Evolutionary conservation across 331 rosid genomes (phyloP).

Genomic region (Ulmus americana): DNA sequence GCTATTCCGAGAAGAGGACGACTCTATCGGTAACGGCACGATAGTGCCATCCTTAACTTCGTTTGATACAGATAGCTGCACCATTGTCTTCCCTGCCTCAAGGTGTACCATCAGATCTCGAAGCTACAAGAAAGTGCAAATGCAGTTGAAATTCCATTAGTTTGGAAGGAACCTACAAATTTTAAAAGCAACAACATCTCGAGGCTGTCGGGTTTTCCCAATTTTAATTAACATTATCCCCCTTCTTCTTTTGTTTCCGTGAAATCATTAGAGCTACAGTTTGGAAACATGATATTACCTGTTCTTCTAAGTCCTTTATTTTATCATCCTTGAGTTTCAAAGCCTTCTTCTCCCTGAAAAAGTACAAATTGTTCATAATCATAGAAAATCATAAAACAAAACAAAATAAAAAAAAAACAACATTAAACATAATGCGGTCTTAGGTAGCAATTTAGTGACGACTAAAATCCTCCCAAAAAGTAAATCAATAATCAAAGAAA

Average conservation of each 20-base stretch:
- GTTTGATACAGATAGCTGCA: conserved; percentile 31
- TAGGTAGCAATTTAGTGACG: too few relatives aligned
- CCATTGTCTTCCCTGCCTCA: conserved; percentile 42
- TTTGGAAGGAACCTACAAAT: conserved; percentile 3
- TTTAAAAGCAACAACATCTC: neutral
- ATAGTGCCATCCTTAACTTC: conserved; percentile 29
- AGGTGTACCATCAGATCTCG: conserved; percentile 60
- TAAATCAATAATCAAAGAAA: too few relatives aligned
- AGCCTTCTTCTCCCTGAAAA: conserved; percentile 47
- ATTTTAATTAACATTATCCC: neutral
- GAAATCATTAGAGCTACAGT: neutral
- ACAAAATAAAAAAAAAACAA: too few relatives aligned
- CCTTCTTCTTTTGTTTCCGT: neutral
- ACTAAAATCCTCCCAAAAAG: too few relatives aligned
- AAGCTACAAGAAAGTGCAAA: conserved; percentile 45
- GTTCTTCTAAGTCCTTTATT: conserved; percentile 50
- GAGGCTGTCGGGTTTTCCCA: neutral
- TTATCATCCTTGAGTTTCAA: conserved; percentile 37
- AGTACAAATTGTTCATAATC: neutral
- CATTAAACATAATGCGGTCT: too few relatives aligned
- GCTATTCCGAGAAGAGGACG: conserved; percentile 23
- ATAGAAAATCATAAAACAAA: too few relatives aligned
- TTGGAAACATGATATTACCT: conserved; percentile 35
- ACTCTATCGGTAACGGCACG: conserved; percentile 24
- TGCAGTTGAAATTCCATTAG: conserved; percentile 12